A percentile compares a stretch with the other conserved stretches of the same genome.
These are phyloP conservation scores for Diaporthe aspalathi DNA, from an alignment of 2,329 filamentous ascomycete species.

Conservation along the genomic window DNA sequence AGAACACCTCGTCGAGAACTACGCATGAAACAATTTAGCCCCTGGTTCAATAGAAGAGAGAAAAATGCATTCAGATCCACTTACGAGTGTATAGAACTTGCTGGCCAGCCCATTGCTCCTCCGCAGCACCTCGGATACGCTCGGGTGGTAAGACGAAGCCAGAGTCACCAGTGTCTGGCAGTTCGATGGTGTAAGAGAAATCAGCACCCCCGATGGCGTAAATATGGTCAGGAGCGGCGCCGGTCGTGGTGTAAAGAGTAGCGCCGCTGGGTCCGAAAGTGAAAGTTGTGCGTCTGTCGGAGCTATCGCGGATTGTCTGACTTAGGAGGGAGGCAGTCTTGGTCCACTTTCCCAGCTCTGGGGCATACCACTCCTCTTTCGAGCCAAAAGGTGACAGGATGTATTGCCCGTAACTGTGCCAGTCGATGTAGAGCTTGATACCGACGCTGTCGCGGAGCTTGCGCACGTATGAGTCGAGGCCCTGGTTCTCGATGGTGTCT, in stretches of 20 bases:
- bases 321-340: conserved; percentile 65
- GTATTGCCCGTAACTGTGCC: conserved; percentile 56
- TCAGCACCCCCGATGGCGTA: conserved; percentile 55
- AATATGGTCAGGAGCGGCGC: conserved; percentile 58
- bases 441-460: conserved; percentile 43
- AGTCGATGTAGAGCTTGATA: conserved; percentile 57
- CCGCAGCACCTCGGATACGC: conserved; percentile 56
- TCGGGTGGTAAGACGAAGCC: conserved; percentile 57
- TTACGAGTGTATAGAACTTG: conserved; percentile 4
- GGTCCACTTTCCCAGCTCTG: conserved; percentile 59
- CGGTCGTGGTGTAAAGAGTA: conserved; percentile 61
- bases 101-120: conserved; percentile 46
- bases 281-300: conserved; percentile 65
- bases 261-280: conserved; percentile 40
- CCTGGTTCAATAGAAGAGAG: background rate
- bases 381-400: conserved; percentile 69
- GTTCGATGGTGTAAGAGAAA: conserved; percentile 55
- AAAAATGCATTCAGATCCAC: background rate
- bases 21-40: background rate
- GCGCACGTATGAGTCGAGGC: conserved; percentile 53
- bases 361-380: conserved; percentile 60
- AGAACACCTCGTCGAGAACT: conserved; percentile 1
- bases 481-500: conserved; percentile 62
- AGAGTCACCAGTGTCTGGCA: conserved; percentile 51
- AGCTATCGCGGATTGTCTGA: conserved; percentile 51